phyloP scores from a whole-genome alignment of 768 basidiomycete species.

The Boletus edulis region DNA sequence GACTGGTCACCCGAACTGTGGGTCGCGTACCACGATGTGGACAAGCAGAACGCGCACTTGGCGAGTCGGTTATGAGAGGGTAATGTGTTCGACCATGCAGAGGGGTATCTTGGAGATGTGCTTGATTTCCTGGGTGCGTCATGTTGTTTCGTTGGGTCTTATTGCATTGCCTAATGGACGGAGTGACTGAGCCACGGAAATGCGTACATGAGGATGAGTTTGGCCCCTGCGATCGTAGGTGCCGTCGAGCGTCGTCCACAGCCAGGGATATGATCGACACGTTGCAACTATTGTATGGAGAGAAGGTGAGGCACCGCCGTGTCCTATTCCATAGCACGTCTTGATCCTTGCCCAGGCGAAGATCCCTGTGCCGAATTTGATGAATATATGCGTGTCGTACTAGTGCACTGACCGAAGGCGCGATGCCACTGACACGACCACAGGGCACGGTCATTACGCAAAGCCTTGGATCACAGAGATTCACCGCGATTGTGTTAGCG shows the following conservation, averaged over 20 bases:
- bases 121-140: constrained; percentile 63
- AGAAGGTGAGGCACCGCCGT: constrained; percentile 52
- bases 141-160: background rate
- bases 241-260: constrained; percentile 72
- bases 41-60: constrained; percentile 69
- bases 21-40: constrained; percentile 85
- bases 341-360: no score
- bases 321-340: no score
- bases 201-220: constrained; percentile 72
- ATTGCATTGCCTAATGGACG: background rate
- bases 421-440: no score
- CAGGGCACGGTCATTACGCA: no score
- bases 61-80: constrained; percentile 58
- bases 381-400: no score
- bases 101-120: constrained; percentile 53
- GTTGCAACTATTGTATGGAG: constrained; percentile 74
- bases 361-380: no score
- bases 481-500: no score
- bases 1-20: constrained; percentile 91
- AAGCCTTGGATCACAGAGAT: no score
- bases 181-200: constrained; percentile 66
- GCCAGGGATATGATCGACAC: constrained; percentile 38
- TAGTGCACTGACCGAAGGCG: no score
- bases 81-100: constrained; percentile 86
- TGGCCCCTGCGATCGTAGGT: constrained; percentile 42